Evolutionary conservation across 2,329 filamentous ascomycete species (phyloP), one percentile per base, ranked within the genome.

Genomic region (Diaporthe sp.): DNA sequence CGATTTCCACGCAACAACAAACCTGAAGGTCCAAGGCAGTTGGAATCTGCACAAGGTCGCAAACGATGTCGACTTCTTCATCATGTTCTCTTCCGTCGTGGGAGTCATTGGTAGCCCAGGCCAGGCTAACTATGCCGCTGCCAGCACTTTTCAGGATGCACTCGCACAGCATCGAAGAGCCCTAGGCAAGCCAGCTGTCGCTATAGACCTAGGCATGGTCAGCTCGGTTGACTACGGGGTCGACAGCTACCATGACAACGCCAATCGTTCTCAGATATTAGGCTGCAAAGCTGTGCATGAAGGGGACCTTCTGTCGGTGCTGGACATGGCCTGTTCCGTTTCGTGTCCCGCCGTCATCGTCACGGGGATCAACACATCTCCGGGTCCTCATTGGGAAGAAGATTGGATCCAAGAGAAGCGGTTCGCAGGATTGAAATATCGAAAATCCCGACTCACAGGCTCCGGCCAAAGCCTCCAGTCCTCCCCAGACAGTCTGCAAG

Each of bases 71-170:
- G 67, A 71, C 47, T 71, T 71, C 25, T 71, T 71, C 37, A 28
- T 71, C 51, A 53, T 55, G 25, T 55, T 60, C 10, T 72, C 10
- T 10, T 82, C 81, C n/a, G 55, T 79, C 39, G 75, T 77, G 2
- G 78, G 76, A 20, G 63, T 79, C 10, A 39, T 79, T 9, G 81
- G 79, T 2, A 75, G 73, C 25, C 53, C 76, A 4, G 76, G 72
- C 3, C 82, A 83, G 67, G 76, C 77, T 39, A 80, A 80, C 49
- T 82, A 83, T 55, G 76, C 75, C 22, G 80, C 80, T 3, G 82
- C 76, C 31, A 83, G 82, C 71, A 77, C 78, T 20, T 83, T 78
- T 76, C 76, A 82, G 39, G 82, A 83, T 63, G 76, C 78, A 3
- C 76, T 82, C 17, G 76, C 76, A 20, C 28, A 65, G n/a, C 42